Evolutionary conservation across 2,329 filamentous ascomycete genomes (phyloP).

Genomic region (Fusarium concolor): DNA sequence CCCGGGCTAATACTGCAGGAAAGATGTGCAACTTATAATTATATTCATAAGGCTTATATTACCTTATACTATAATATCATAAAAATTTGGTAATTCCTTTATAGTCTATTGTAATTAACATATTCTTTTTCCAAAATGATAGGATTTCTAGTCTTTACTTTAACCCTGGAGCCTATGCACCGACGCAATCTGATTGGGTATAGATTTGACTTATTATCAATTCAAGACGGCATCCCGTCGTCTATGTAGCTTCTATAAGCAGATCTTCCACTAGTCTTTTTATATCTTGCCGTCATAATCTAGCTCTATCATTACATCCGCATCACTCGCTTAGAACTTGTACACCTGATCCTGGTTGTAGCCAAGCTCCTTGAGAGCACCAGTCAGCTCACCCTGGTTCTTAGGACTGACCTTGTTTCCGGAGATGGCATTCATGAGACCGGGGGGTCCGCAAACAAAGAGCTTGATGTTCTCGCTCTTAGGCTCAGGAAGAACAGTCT

Average conservation of each 20-base stretch:
- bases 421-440: slow-evolving; percentile 91
- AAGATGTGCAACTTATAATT: no score
- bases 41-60: no score
- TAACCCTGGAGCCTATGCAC: no score
- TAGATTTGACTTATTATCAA: slow-evolving; percentile 6
- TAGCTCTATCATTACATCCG: slow-evolving; percentile 19
- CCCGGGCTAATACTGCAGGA: no score
- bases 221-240: slow-evolving; percentile 36
- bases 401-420: slow-evolving; percentile 90
- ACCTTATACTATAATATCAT: no score
- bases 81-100: no score
- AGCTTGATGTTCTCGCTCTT: slow-evolving; percentile 94
- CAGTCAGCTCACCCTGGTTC: slow-evolving; percentile 91
- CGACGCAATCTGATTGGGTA: no score
- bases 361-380: slow-evolving; percentile 84
- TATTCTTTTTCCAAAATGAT: no score
- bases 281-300: slow-evolving; percentile 18
- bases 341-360: slow-evolving; percentile 81
- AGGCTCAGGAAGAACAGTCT: slow-evolving; percentile 93
- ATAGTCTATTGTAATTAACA: no score
- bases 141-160: no score
- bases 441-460: slow-evolving; percentile 94
- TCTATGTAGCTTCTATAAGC: slow-evolving; percentile 45
- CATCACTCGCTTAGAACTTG: slow-evolving; percentile 76
- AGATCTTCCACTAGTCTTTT: slow-evolving; percentile 39